phyloP scores from a whole-genome alignment of 495 filamentous ascomycete species.

The Glutinoglossum americanum region DNA sequence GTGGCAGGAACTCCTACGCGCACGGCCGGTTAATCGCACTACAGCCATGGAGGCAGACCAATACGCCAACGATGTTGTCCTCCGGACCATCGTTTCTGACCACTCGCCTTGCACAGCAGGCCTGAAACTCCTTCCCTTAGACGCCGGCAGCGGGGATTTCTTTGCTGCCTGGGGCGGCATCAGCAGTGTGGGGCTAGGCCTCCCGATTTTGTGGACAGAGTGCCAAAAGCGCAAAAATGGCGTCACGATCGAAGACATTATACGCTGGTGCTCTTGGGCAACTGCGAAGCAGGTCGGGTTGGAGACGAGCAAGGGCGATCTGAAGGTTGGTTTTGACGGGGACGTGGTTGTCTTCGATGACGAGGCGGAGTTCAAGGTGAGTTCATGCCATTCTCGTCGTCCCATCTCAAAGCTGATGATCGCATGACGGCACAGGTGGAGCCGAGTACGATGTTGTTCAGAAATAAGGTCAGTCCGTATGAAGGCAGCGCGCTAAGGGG shows the following conservation, averaged over 20 bases:
- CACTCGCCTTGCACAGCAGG: slow-evolving; percentile 92
- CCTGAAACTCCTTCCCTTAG: slow-evolving; percentile 64
- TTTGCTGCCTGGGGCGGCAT: slow-evolving; percentile 94
- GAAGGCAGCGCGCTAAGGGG: slow-evolving; percentile 64
- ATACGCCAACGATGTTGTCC: slow-evolving; percentile 45
- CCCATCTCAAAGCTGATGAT: background rate
- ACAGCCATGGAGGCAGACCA: slow-evolving; percentile 8
- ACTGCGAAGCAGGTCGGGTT: slow-evolving; percentile 84
- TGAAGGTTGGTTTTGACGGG: slow-evolving; percentile 71
- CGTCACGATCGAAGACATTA: slow-evolving; percentile 45
- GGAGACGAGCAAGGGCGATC: slow-evolving; percentile 57
- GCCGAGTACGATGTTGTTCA: slow-evolving; percentile 53
- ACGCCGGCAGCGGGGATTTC: slow-evolving; percentile 51
- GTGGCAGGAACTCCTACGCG: slow-evolving; percentile 49
- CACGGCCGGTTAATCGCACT: background rate
- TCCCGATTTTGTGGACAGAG: slow-evolving; percentile 80
- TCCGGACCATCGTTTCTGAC: slow-evolving; percentile 88
- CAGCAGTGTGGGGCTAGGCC: slow-evolving; percentile 75
- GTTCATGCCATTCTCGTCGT: background rate
- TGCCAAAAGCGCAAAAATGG: slow-evolving; percentile 30
- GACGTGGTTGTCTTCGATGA: slow-evolving; percentile 91
- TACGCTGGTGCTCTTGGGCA: slow-evolving; percentile 63
- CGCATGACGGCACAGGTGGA: slow-evolving; percentile 9
- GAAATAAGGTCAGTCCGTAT: slow-evolving; percentile 88
- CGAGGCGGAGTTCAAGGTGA: slow-evolving; percentile 42